Percentiles rank a stretch among this genome's conserved stretches.
Evolutionary conservation across 2,329 filamentous ascomycete species (phyloP).

Genomic region (Ascochyta fabae): DNA sequence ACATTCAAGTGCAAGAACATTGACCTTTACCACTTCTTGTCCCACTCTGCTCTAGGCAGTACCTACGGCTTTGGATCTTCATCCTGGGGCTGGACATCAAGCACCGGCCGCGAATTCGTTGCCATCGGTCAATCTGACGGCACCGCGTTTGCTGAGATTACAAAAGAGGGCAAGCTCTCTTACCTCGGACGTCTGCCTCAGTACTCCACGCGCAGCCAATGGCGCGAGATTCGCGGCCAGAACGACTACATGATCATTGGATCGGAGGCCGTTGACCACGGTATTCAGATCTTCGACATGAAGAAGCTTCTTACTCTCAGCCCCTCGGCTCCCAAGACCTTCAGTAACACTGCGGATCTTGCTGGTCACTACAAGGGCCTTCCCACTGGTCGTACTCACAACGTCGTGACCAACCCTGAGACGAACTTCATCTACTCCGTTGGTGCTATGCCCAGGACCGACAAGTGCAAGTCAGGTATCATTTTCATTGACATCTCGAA

Average conservation of each 20-base stretch:
- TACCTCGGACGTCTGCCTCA: constrained; percentile 63
- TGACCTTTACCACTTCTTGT: constrained; percentile 63
- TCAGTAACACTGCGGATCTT: constrained; percentile 43
- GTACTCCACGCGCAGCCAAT: constrained; percentile 54
- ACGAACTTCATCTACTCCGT: constrained; percentile 50
- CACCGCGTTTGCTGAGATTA: constrained; percentile 62
- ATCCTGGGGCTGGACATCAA: constrained; percentile 62
- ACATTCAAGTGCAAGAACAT: constrained; percentile 53
- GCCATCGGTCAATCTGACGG: constrained; percentile 63
- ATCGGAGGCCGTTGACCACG: constrained; percentile 54
- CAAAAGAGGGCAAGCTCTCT: constrained; percentile 56
- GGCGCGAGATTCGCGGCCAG: constrained; percentile 60
- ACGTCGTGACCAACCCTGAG: constrained; percentile 48
- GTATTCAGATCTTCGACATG: constrained; percentile 70
- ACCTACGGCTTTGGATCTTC: constrained; percentile 52
- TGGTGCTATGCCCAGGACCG: constrained; percentile 42
- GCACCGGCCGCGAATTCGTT: constrained; percentile 61
- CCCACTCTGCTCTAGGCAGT: constrained; percentile 61
- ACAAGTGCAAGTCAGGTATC: constrained; percentile 59
- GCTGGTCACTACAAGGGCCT: constrained; percentile 45
- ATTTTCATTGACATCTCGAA: constrained; percentile 66
- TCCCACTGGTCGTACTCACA: constrained; percentile 47
- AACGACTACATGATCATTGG: constrained; percentile 55
- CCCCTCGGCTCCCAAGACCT: constrained; percentile 44
- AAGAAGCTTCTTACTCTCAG: constrained; percentile 51